phyloP scores from a whole-genome alignment of 2,329 filamentous ascomycete species.

The Hysterium pulicare region DNA sequence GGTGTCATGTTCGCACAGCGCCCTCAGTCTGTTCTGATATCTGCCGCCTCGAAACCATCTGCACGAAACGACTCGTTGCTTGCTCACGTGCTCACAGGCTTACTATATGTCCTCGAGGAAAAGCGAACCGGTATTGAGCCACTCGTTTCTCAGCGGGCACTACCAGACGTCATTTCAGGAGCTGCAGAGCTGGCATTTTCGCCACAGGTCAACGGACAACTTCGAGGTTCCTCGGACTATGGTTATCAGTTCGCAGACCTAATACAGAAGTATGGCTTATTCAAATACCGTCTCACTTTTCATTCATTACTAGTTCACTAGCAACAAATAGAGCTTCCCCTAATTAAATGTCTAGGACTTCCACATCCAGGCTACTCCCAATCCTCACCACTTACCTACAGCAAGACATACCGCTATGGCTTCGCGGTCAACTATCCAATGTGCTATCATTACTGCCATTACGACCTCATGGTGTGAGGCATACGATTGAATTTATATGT shows the following conservation, averaged over 20 bases:
- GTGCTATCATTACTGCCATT: conserved; percentile 61
- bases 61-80: conserved; percentile 13
- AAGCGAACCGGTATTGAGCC: conserved; percentile 31
- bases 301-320: neutral
- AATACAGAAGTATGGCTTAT: conserved; percentile 7
- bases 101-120: conserved; percentile 26
- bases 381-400: conserved; percentile 63
- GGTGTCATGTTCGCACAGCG: conserved; percentile 33
- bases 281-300: neutral
- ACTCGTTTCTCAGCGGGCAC: conserved; percentile 31
- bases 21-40: conserved; percentile 29
- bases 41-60: conserved; percentile 11
- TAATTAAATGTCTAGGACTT: conserved; percentile 24
- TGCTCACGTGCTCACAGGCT: conserved; percentile 9
- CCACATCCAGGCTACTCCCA: conserved; percentile 56
- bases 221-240: conserved; percentile 14
- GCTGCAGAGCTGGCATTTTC: conserved; percentile 34
- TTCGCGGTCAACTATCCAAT: conserved; percentile 56
- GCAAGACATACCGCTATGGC: conserved; percentile 58
- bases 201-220: conserved; percentile 14
- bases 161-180: conserved; percentile 34
- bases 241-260: conserved; percentile 14
- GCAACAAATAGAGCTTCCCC: neutral
- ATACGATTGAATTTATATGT: conserved; percentile 68
- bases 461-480: conserved; percentile 60